A percentile compares a stretch with the other conserved stretches of the same genome.
Conservation (phyloP, 2,329 filamentous ascomycete genomes). For the Xylaria sp. region DNA sequence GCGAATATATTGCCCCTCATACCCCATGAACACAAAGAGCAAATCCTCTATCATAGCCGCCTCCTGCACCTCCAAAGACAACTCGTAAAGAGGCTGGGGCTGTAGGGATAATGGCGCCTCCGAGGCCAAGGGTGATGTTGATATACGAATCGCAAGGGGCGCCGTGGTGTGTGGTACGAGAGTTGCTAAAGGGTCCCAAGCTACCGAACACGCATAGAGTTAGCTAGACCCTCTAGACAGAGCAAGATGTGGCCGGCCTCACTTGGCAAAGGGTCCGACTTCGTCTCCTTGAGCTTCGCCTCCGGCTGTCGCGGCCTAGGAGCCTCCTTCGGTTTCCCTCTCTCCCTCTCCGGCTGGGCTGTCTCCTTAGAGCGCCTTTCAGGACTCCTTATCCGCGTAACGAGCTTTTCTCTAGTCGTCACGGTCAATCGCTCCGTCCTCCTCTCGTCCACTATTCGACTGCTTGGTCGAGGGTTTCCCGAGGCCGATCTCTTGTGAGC, state of each 20-base stretch:
- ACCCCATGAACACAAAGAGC: slow-evolving; percentile 96
- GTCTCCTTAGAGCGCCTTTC: slow-evolving; percentile 54
- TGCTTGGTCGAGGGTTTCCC: slow-evolving; percentile 63
- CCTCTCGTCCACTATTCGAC: slow-evolving; percentile 62
- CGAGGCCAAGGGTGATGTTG: slow-evolving; percentile 77
- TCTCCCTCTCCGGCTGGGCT: slow-evolving; percentile 50
- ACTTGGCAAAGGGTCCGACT: slow-evolving; percentile 62
- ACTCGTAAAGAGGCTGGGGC: slow-evolving; percentile 72
- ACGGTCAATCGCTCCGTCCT: slow-evolving; percentile 67
- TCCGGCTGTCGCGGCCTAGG: slow-evolving; percentile 58
- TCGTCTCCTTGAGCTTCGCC: slow-evolving; percentile 56
- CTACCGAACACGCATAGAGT: slow-evolving; percentile 50
- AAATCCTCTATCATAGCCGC: slow-evolving; percentile 88
- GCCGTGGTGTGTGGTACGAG: slow-evolving; percentile 74
- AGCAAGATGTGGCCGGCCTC: slow-evolving; percentile 42
- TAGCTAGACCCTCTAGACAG: slow-evolving; percentile 34
- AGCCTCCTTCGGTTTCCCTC: slow-evolving; percentile 52
- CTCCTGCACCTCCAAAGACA: slow-evolving; percentile 86
- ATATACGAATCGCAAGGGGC: slow-evolving; percentile 59
- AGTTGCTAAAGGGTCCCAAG: slow-evolving; percentile 84
- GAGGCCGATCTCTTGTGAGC: slow-evolving; percentile 69
- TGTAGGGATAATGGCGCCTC: slow-evolving; percentile 75
- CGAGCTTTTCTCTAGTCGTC: slow-evolving; percentile 71
- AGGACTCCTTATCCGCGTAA: slow-evolving; percentile 69
- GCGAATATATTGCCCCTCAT: slow-evolving; percentile 96